A percentile compares a stretch with the other conserved stretches of the same genome.
These are phyloP conservation scores for Fusarium nygamai DNA, from an alignment of 2,329 filamentous ascomycete species.

Conservation along the genomic window DNA sequence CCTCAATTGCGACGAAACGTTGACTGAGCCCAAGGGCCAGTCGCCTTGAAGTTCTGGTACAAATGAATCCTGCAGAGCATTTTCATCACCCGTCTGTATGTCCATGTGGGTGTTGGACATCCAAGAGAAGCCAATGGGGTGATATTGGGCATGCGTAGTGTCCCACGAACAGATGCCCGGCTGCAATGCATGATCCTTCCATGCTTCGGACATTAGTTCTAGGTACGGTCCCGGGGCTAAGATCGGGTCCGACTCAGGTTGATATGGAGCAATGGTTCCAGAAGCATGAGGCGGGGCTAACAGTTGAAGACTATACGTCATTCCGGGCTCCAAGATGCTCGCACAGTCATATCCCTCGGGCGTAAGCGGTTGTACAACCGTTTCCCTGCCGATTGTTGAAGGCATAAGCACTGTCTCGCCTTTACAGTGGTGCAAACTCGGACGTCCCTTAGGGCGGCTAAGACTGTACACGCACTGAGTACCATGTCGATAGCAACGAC, in stretches of 20 bases:
- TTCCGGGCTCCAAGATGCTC: not conserved
- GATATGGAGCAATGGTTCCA: not conserved
- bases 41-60: not conserved
- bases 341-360: not conserved
- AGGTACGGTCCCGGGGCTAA: not conserved
- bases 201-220: not conserved
- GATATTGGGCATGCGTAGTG: not conserved
- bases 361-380: too few relatives aligned
- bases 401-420: too few relatives aligned
- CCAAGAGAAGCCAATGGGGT: too few relatives aligned
- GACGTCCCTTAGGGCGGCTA: not conserved
- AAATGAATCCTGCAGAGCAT: fast-evolving
- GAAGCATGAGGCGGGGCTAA: not conserved
- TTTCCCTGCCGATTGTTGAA: not conserved
- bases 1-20: not conserved
- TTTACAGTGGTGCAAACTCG: not conserved
- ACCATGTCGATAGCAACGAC: not conserved
- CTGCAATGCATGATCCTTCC: not conserved
- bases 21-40: too few relatives aligned
- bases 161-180: not conserved
- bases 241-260: not conserved
- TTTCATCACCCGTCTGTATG: not conserved
- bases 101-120: not conserved
- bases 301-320: not conserved
- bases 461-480: not conserved